These are phyloP conservation scores for Picea mariana DNA, from an alignment of 83 land plant genomes.

Conservation along the genomic window DNA sequence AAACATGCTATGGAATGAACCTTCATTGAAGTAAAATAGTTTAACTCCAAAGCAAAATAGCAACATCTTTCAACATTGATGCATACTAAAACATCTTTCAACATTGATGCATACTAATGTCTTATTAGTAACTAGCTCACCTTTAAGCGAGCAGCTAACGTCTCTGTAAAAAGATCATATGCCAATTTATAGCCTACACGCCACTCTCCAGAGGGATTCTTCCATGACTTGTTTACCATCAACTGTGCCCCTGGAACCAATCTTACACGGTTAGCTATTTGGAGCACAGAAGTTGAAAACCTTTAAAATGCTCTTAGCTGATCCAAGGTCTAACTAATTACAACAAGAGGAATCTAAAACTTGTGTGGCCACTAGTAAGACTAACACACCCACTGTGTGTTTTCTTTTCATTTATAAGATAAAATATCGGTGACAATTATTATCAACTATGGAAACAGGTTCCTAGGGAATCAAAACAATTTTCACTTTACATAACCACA, in stretches of 20 bases:
- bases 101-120: background rate
- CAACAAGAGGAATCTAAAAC: conserved; percentile 6
- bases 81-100: background rate
- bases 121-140: conserved; percentile 27
- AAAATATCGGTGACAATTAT: background rate
- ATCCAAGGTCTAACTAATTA: background rate
- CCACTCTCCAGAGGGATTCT: conserved; percentile 96
- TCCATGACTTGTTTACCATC: conserved; percentile 77
- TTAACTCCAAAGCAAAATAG: background rate
- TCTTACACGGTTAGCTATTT: background rate
- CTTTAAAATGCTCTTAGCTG: background rate
- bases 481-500: background rate
- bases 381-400: too few relatives aligned
- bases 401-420: background rate
- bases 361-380: background rate
- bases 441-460: background rate
- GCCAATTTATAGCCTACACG: conserved; percentile 86
- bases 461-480: background rate
- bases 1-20: conserved; percentile 6
- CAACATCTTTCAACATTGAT: background rate
- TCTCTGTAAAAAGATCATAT: conserved; percentile 80
- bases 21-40: background rate
- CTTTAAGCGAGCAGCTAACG: conserved; percentile 79
- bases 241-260: conserved; percentile 55
- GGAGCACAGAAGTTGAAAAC: background rate